A percentile compares a stretch with the other conserved stretches of the same genome.
phyloP scores from a whole-genome alignment of 2,329 filamentous ascomycete species.

The Orbilia blumenaviensis region DNA sequence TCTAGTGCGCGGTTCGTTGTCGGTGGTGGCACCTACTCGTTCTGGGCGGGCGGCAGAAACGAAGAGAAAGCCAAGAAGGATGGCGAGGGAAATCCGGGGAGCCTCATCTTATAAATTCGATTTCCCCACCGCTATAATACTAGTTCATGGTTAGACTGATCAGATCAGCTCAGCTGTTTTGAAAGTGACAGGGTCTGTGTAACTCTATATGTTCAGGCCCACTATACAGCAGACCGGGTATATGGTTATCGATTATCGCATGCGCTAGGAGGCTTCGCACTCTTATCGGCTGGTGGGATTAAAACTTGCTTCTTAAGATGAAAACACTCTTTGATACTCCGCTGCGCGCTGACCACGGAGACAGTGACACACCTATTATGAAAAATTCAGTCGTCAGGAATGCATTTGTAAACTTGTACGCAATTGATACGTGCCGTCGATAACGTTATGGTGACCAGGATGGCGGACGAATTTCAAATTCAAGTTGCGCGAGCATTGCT shows the following conservation, averaged over 20 bases:
- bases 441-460: constrained; percentile 15
- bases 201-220: neutral
- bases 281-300: neutral
- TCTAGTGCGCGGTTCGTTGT: too few relatives aligned
- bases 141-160: neutral
- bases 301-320: neutral
- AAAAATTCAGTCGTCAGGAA: neutral
- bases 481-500: neutral
- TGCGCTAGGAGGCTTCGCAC: neutral
- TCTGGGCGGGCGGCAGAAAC: neutral
- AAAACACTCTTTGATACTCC: too few relatives aligned
- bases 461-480: neutral
- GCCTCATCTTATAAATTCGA: constrained; percentile 9
- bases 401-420: neutral
- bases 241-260: neutral
- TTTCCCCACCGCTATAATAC: neutral
- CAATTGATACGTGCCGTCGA: neutral
- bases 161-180: constrained; percentile 11
- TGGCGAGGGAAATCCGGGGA: neutral
- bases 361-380: neutral
- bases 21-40: neutral
- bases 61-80: neutral
- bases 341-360: too few relatives aligned
- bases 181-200: constrained; percentile 2
- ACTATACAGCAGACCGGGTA: neutral